phyloP scores from a whole-genome alignment of 352 stramenopile genomes.

The Plasmopara halstedii region DNA sequence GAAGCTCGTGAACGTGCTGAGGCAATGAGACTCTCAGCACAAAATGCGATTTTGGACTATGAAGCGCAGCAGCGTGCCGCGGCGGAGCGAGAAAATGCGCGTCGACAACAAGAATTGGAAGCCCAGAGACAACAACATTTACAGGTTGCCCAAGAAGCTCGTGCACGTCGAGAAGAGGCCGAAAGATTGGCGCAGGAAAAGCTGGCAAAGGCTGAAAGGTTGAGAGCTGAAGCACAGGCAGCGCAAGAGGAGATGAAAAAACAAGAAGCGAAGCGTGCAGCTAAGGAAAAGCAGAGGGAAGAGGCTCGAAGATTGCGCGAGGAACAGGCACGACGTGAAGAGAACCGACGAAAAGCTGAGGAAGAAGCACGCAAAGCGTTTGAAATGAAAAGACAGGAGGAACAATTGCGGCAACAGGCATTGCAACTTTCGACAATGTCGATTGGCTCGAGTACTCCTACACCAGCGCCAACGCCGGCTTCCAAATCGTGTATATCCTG shows the following conservation, averaged over 20 bases:
- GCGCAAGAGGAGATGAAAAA: conserved; percentile 52
- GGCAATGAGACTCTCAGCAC: conserved; percentile 45
- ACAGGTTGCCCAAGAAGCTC: conserved; percentile 41
- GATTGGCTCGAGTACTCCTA: conserved; percentile 3
- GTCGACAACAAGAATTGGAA: conserved; percentile 54
- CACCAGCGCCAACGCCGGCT: conserved; percentile 3
- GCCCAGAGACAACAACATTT: conserved; percentile 53
- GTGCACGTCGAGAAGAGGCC: conserved; percentile 42
- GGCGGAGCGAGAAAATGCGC: conserved; percentile 50
- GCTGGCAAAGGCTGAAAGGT: conserved; percentile 39
- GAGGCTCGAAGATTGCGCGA: conserved; percentile 46
- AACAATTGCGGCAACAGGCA: conserved; percentile 47
- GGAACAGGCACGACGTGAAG: conserved; percentile 50
- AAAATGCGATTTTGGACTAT: conserved; percentile 53
- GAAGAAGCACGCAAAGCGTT: conserved; percentile 52
- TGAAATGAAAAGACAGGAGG: conserved; percentile 54
- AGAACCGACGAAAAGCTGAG: conserved; percentile 49
- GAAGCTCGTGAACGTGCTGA: conserved; percentile 64
- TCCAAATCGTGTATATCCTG: conserved; percentile 20
- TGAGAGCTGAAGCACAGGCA: conserved; percentile 42
- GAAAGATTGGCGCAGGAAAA: conserved; percentile 53
- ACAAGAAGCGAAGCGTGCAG: conserved; percentile 40
- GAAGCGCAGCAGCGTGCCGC: conserved; percentile 54
- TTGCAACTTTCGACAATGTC: conserved; percentile 34
- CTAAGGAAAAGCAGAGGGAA: conserved; percentile 39